Percentiles rank a stretch among this genome's conserved stretches.
Evolutionary conservation across 768 basidiomycete genomes (phyloP).

Genomic region (Cystofilobasidium ferigula): DNA sequence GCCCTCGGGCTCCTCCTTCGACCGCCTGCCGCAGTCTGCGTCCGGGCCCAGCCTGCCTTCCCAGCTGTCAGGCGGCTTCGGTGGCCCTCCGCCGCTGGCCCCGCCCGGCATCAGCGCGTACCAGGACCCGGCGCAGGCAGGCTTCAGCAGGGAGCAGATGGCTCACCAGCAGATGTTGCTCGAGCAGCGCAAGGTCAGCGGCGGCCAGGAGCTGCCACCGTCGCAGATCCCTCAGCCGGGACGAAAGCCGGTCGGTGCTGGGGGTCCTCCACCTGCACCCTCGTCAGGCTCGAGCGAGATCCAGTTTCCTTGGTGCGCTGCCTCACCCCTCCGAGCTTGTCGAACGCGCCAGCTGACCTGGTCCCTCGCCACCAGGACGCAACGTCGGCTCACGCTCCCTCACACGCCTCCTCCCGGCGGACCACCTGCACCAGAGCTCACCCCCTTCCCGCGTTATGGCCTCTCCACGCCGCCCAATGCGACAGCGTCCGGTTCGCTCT

Average conservation of each 20-base stretch:
- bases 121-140: constrained; percentile 3
- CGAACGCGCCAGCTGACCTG: neutral
- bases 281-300: neutral
- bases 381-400: constrained; percentile 21
- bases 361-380: constrained; percentile 9
- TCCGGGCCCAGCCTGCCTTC: neutral
- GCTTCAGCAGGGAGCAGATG: constrained; percentile 1
- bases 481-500: constrained; percentile 61
- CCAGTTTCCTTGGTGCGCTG: neutral
- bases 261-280: neutral
- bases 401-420: constrained; percentile 22
- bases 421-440: constrained; percentile 47
- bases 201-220: neutral
- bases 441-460: constrained; percentile 93
- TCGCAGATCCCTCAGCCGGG: neutral
- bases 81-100: constrained; percentile 9
- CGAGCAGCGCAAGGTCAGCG: constrained; percentile 8
- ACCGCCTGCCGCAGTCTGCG: neutral
- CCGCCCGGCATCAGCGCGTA: neutral
- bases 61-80: neutral
- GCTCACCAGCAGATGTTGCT: constrained; percentile 7
- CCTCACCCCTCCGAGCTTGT: neutral
- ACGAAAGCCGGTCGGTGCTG: neutral
- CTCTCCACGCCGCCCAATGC: constrained; percentile 75
- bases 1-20: neutral